Evolutionary conservation across 2,329 filamentous ascomycete species (phyloP).

Genomic region (Colletotrichum somersetense): DNA sequence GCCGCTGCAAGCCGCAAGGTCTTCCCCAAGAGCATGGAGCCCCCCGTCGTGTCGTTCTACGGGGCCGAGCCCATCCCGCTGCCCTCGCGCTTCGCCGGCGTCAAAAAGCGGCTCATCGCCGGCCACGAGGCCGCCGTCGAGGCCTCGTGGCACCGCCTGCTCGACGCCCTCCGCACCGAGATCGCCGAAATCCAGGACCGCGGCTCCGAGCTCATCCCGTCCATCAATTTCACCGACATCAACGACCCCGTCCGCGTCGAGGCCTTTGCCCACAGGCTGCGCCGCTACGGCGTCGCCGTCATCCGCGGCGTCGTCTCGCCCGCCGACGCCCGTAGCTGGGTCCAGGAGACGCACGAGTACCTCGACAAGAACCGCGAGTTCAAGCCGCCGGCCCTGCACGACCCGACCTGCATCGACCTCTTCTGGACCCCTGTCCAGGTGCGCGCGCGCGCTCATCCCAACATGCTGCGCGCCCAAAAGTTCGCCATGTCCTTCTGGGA

Average conservation of each 20-base stretch:
- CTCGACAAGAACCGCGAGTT: conserved; percentile 60
- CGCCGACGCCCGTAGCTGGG: conserved; percentile 56
- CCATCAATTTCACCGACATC: conserved; percentile 57
- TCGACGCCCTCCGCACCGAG: conserved; percentile 53
- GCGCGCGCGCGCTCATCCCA: conserved; percentile 55
- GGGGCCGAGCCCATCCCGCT: conserved; percentile 61
- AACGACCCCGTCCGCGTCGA: conserved; percentile 45
- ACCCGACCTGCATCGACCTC: conserved; percentile 78
- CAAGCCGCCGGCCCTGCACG: conserved; percentile 67
- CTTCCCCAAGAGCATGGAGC: conserved; percentile 42
- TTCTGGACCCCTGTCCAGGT: conserved; percentile 64
- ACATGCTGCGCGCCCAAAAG: conserved; percentile 56
- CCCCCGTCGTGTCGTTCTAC: conserved; percentile 67
- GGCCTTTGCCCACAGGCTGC: conserved; percentile 48
- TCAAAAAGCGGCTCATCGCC: conserved; percentile 55
- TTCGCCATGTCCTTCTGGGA: conserved; percentile 67
- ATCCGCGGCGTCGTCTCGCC: conserved; percentile 50
- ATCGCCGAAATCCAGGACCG: conserved; percentile 52
- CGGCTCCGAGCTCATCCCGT: conserved; percentile 55
- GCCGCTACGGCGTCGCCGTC: conserved; percentile 50
- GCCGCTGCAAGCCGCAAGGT: conserved; percentile 38
- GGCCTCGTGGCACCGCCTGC: conserved; percentile 56
- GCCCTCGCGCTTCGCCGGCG: conserved; percentile 55
- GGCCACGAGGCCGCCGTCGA: conserved; percentile 54
- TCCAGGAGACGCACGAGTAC: conserved; percentile 65